Base-by-base conservation (phyloP, 768 basidiomycete genomes). In the Floccularia luteovirens region DNA sequence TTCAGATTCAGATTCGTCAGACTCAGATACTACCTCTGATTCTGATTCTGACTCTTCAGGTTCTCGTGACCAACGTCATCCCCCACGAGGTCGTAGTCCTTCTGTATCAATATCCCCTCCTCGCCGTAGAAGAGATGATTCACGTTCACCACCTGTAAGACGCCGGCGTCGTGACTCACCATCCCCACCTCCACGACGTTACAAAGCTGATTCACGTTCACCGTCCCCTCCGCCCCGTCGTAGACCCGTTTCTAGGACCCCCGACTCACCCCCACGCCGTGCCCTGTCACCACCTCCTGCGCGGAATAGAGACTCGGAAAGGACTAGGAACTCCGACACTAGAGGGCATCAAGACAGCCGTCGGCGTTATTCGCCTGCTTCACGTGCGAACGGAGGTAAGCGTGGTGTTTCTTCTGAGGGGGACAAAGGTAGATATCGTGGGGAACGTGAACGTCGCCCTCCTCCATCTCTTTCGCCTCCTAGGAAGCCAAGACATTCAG, bases 11-110 rank as follows among this genome's bases (percentile, higher is more conserved):
- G 44, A 46, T 27, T 45, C 46, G 14, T 51, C 48, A 22, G 48
- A 47, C 24, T 55, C 52, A 16, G 48, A 44, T 27, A 54, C 62
- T n/a, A 48, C 51, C 22, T 61, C 61, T 1, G 56, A 57, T n/a
- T 60, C 59, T 1, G 56, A 57, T 17, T 39, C 42, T 12, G 41
- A 32, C 24, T 58, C 58, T 2, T 58, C 56, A 8, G 30, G 36
- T 24, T 49, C 58, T 14, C 48, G 44, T n/a, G 49, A 47, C 17
- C 49, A 49, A 13, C 56, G 56, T 19, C 56, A 57, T 27, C 44
- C 54, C 10, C 54, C 60, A 19, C 38, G 51, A 22, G 43, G 43
- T 32, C 41, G 55, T n/a, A 41, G 44, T 41, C 43, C 46, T 22
- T 51, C 54, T 6, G 42, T 51, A 13, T 43, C 50, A 3, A 16